These are phyloP conservation scores for Ceratobasidium theobromae DNA, from an alignment of 1,284 basidiomycete species.

Conservation along the genomic window DNA sequence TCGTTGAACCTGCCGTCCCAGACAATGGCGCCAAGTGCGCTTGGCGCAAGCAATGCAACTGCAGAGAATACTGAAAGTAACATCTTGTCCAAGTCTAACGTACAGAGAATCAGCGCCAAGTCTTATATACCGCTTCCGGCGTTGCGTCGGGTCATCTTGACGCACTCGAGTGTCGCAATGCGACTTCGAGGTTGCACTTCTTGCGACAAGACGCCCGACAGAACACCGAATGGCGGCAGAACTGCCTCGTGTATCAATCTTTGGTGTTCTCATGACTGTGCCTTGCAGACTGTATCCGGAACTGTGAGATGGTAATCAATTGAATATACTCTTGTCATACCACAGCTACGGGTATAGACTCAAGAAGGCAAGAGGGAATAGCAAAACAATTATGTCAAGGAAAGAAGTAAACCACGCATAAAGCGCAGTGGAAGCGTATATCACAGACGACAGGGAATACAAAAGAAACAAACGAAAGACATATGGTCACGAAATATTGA, in stretches of 20 bases:
- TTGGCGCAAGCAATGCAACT: slow-evolving; percentile 6
- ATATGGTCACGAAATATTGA: slow-evolving; percentile 40
- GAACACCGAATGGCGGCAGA: too few relatives aligned
- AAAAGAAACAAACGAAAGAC: slow-evolving; percentile 41
- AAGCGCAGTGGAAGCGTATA: slow-evolving; percentile 18
- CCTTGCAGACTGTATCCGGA: slow-evolving; percentile 9
- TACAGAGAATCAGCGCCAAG: neutral
- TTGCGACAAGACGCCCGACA: too few relatives aligned
- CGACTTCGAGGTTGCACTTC: neutral
- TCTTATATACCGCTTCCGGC: slow-evolving; percentile 10
- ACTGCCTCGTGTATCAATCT: too few relatives aligned
- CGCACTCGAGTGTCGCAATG: slow-evolving; percentile 12
- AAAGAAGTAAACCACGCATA: slow-evolving; percentile 33
- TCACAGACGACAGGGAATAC: neutral
- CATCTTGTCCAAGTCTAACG: neutral
- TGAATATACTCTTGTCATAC: slow-evolving; percentile 30
- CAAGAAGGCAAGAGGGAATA: slow-evolving; percentile 32
- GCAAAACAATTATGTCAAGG: slow-evolving; percentile 33
- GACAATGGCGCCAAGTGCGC: slow-evolving; percentile 17
- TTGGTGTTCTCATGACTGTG: too few relatives aligned
- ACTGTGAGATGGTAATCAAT: slow-evolving; percentile 31
- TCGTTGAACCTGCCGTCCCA: slow-evolving; percentile 25
- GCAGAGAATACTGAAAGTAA: slow-evolving; percentile 6
- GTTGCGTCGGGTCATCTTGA: slow-evolving; percentile 16
- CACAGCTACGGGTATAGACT: slow-evolving; percentile 33